phyloP scores from a whole-genome alignment of 148 eudicot genomes.

The Rhododendron griersonianum region DNA sequence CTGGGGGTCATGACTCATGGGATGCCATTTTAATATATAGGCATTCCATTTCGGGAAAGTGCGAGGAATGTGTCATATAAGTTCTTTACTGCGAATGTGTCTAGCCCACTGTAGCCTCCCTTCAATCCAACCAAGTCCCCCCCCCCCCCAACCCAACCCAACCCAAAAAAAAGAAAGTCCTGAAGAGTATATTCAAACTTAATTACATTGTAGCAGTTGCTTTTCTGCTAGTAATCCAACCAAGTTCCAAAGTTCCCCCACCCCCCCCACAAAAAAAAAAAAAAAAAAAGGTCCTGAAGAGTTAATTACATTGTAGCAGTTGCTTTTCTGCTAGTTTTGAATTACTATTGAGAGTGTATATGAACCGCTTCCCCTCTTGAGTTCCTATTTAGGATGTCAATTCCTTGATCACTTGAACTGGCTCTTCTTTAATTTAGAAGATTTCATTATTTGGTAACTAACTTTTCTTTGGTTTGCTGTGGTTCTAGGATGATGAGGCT shows the following conservation, averaged over 20 bases:
- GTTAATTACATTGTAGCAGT: not conserved
- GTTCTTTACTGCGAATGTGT: not conserved
- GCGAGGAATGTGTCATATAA: not conserved
- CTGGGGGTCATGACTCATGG: not conserved
- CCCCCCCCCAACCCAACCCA: no score
- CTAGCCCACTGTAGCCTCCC: not conserved
- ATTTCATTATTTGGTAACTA: not conserved
- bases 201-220: not conserved
- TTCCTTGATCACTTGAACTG: not conserved
- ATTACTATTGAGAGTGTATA: not conserved
- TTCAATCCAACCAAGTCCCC: not conserved
- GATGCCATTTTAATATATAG: not conserved
- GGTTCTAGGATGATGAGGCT: slow-evolving; percentile 79
- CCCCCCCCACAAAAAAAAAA: no score
- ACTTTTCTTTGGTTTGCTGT: slow-evolving; percentile 6
- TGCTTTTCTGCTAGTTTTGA: not conserved
- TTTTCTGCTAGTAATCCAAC: not conserved
- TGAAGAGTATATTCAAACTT: not conserved
- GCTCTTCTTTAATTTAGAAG: not conserved
- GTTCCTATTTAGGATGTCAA: not conserved
- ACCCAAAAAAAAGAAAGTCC: no score
- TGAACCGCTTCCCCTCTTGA: not conserved
- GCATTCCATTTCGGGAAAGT: not conserved
- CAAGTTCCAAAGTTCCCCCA: not conserved
- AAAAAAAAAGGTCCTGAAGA: no score